Conservation (phyloP, 176 grass and related monocot genomes). For the Coix lacrymajobi region DNA sequence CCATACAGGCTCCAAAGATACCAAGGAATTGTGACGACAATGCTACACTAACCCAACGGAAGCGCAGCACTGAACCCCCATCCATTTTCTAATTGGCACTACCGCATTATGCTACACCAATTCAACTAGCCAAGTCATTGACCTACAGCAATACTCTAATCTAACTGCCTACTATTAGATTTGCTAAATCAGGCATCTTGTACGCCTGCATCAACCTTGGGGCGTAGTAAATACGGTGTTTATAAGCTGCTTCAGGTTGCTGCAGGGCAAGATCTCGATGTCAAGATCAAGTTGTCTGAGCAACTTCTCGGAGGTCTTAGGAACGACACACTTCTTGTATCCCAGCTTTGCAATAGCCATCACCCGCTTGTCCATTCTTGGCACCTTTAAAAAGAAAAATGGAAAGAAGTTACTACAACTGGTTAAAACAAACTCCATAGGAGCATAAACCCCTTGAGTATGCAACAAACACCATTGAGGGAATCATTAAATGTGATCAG, state of each 20-base stretch:
- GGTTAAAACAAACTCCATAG: not conserved
- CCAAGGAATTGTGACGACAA: not conserved
- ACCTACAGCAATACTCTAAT: not conserved
- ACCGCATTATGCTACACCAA: conserved; percentile 3
- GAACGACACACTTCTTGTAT: conserved; percentile 77
- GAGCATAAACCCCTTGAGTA: not conserved
- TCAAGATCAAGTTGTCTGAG: conserved; percentile 41
- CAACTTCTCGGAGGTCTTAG: conserved; percentile 54
- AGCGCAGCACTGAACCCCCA: not conserved
- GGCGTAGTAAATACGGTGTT: conserved; percentile 41
- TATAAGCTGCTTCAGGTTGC: conserved; percentile 84
- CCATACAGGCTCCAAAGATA: not conserved
- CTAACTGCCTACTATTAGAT: conserved; percentile 16
- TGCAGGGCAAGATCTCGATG: conserved; percentile 66
- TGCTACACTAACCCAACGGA: not conserved
- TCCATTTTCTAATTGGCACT: not conserved
- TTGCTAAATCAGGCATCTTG: not conserved
- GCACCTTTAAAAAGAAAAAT: conserved; percentile 49
- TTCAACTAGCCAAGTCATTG: not conserved
- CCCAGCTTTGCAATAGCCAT: conserved; percentile 68
- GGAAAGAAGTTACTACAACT: not conserved
- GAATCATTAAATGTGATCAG: not conserved
- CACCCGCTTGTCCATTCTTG: conserved; percentile 90
- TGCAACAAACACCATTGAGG: not conserved
- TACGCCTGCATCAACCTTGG: not conserved